Evolutionary conservation across 2,329 filamentous ascomycete species (phyloP).

Genomic region (Harringtonia lauricola): DNA sequence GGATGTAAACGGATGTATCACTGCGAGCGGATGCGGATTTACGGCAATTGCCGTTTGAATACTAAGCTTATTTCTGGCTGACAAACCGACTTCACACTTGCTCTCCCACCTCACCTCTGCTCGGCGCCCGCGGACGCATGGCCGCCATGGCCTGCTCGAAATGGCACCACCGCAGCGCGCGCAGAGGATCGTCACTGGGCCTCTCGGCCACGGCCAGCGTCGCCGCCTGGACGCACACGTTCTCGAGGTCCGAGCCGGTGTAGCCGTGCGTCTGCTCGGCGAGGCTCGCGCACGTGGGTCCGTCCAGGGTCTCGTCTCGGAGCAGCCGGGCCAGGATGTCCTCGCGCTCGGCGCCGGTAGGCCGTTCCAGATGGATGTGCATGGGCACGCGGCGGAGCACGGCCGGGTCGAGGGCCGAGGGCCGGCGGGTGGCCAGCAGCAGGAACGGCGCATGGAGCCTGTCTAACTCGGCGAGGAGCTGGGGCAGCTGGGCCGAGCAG

Average conservation of each 20-base stretch:
- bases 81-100: too few relatives aligned
- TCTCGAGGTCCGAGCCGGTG: slow-evolving; percentile 41
- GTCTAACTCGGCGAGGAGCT: slow-evolving; percentile 19
- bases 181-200: too few relatives aligned
- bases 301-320: slow-evolving; percentile 30
- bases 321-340: slow-evolving; percentile 38
- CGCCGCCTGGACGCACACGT: too few relatives aligned
- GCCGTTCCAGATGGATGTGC: slow-evolving; percentile 35
- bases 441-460: slow-evolving; percentile 16
- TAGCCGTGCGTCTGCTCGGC: slow-evolving; percentile 34
- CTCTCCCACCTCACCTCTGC: too few relatives aligned
- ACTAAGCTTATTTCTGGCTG: too few relatives aligned
- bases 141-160: too few relatives aligned
- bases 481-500: slow-evolving; percentile 9
- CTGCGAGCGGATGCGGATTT: too few relatives aligned
- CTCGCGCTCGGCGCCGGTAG: slow-evolving; percentile 29
- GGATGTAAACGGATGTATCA: too few relatives aligned
- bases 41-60: too few relatives aligned
- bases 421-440: slow-evolving; percentile 18
- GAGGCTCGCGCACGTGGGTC: slow-evolving; percentile 28
- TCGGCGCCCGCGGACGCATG: too few relatives aligned
- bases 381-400: slow-evolving; percentile 37
- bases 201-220: too few relatives aligned
- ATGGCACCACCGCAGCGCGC: too few relatives aligned
- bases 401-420: slow-evolving; percentile 26